phyloP scores from a whole-genome alignment of 208 protist species.

The Acanthamoeba healyi region DNA sequence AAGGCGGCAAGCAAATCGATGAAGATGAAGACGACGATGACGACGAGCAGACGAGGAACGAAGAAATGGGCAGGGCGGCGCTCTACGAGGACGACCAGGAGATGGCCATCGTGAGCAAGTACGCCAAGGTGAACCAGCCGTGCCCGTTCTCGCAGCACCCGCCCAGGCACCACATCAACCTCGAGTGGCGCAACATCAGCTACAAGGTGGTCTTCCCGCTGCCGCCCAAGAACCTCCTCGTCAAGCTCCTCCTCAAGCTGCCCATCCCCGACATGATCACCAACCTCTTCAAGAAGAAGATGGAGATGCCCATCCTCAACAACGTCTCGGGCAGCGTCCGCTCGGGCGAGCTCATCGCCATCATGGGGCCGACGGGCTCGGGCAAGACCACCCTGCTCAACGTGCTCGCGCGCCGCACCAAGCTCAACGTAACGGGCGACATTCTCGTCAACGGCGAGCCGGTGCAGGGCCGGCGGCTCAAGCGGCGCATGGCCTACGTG shows the following conservation, averaged over 20 bases:
- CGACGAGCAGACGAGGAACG: no score
- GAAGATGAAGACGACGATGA: neutral
- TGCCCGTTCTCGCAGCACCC: slow-evolving; percentile 47
- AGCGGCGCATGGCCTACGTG: slow-evolving; percentile 75
- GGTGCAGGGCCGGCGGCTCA: slow-evolving; percentile 19
- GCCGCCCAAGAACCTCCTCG: slow-evolving; percentile 49
- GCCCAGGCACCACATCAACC: slow-evolving; percentile 34
- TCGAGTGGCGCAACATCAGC: slow-evolving; percentile 73
- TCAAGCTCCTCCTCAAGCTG: slow-evolving; percentile 69
- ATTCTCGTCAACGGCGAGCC: slow-evolving; percentile 71
- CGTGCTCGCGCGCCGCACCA: slow-evolving; percentile 66
- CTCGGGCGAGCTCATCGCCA: slow-evolving; percentile 37
- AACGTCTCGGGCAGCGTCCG: slow-evolving; percentile 17
- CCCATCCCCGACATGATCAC: slow-evolving; percentile 40
- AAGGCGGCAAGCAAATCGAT: neutral
- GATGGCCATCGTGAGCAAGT: slow-evolving; percentile 39
- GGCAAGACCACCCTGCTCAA: slow-evolving; percentile 81
- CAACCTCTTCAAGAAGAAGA: slow-evolving; percentile 53
- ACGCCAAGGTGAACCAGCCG: slow-evolving; percentile 63
- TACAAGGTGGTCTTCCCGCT: slow-evolving; percentile 62
- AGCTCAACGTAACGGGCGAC: slow-evolving; percentile 77
- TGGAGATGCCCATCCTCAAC: slow-evolving; percentile 1
- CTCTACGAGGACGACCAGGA: slow-evolving; percentile 38
- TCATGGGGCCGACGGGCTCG: slow-evolving; percentile 44
- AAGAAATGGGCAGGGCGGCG: neutral